These are phyloP conservation scores for Fusarium pilosicola DNA, from an alignment of 2,329 filamentous ascomycete genomes.

Conservation along the genomic window DNA sequence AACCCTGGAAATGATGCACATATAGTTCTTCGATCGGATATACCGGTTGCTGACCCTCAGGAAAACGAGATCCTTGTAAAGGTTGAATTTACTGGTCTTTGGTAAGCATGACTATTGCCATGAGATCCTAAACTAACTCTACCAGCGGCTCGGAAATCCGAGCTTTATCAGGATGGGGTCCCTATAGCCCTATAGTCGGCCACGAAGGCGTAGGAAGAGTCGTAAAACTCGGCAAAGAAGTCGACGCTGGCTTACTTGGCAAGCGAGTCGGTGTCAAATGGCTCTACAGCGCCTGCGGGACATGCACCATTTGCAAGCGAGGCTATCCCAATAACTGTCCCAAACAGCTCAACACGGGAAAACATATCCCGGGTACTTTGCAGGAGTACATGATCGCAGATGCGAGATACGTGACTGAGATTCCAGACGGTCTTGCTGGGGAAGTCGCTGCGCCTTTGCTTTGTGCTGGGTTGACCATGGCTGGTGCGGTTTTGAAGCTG, in stretches of 20 bases:
- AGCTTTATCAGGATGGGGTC: slow-evolving; percentile 44
- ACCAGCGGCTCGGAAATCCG: slow-evolving; percentile 46
- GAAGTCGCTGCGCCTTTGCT: slow-evolving; percentile 45
- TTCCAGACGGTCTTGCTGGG: slow-evolving; percentile 33
- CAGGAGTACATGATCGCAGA: slow-evolving; percentile 48
- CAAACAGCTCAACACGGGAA: slow-evolving; percentile 54
- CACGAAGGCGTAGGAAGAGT: slow-evolving; percentile 48
- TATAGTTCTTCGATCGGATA: slow-evolving; percentile 3
- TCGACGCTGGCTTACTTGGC: slow-evolving; percentile 42
- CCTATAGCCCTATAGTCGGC: slow-evolving; percentile 42
- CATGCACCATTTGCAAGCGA: slow-evolving; percentile 49
- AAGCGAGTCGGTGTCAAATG: slow-evolving; percentile 57
- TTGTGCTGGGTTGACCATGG: slow-evolving; percentile 49
- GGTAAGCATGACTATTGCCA: background rate
- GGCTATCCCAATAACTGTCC: slow-evolving; percentile 54
- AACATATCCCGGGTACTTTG: slow-evolving; percentile 48
- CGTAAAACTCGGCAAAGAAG: slow-evolving; percentile 45
- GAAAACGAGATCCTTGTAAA: slow-evolving; percentile 29
- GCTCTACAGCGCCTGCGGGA: slow-evolving; percentile 54
- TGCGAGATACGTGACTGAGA: slow-evolving; percentile 41
- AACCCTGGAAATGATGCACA: slow-evolving; percentile 21
- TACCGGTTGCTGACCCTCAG: background rate
- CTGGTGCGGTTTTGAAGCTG: slow-evolving; percentile 39
- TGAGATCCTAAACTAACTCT: background rate
- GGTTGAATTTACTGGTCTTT: slow-evolving; percentile 32